These are phyloP conservation scores for sorghum (Sorghum bicolor) DNA, from an alignment of 176 grass and related monocot species.

Conservation along the genomic window DNA sequence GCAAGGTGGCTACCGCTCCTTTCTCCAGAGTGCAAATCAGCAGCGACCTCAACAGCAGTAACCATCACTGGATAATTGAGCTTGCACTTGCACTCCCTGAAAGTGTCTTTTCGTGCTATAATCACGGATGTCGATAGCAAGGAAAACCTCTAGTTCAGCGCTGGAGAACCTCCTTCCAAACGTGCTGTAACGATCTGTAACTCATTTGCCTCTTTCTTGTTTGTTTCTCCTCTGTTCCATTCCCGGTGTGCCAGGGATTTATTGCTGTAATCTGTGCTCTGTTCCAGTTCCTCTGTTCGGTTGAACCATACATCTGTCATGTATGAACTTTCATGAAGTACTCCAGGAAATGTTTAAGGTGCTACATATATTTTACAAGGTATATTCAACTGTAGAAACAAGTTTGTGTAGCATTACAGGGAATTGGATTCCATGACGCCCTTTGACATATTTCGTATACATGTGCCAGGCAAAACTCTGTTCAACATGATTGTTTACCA, in stretches of 20 bases:
- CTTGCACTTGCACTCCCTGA: not conserved
- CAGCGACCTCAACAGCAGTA: slow-evolving; percentile 7
- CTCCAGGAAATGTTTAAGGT: not conserved
- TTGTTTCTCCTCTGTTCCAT: not conserved
- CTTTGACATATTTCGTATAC: not conserved
- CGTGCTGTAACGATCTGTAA: not conserved
- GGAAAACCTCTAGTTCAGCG: not conserved
- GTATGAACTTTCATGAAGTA: not conserved
- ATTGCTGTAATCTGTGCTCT: no score
- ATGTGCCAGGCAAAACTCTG: not conserved
- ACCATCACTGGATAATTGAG: not conserved
- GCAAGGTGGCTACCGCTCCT: slow-evolving; percentile 33
- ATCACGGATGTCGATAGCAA: not conserved
- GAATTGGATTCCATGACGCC: not conserved
- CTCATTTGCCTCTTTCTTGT: not conserved
- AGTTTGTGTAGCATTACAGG: not conserved
- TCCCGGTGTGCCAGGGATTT: not conserved
- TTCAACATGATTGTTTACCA: not conserved
- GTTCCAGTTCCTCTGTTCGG: not conserved
- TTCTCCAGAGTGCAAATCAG: slow-evolving; percentile 13
- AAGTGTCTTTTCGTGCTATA: not conserved
- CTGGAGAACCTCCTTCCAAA: not conserved
- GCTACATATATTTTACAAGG: not conserved
- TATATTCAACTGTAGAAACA: not conserved
- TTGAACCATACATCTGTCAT: not conserved